These are phyloP conservation scores for Citrus mangshanensis DNA, from an alignment of 345 rosid genomes.

Conservation along the genomic window DNA sequence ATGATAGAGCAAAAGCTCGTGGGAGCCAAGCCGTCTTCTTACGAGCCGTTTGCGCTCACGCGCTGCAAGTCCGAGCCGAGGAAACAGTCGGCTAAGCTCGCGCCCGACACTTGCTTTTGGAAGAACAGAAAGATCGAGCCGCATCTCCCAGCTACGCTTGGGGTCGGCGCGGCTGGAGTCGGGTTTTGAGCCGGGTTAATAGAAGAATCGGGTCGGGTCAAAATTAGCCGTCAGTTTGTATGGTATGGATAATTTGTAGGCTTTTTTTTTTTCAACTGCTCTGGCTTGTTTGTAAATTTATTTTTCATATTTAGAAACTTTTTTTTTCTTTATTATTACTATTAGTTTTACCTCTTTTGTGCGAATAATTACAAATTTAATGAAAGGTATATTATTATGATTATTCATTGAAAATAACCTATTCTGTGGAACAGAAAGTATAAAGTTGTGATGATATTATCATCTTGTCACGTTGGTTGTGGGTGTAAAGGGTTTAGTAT, in stretches of 20 bases:
- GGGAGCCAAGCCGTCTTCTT: slow-evolving; percentile 39
- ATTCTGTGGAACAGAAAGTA: background rate
- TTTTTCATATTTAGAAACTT: background rate
- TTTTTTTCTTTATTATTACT: background rate
- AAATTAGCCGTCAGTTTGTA: slow-evolving; percentile 16
- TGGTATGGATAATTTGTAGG: slow-evolving; percentile 20
- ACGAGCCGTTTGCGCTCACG: slow-evolving; percentile 62
- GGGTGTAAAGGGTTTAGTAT: background rate
- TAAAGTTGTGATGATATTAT: background rate
- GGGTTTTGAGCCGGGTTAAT: slow-evolving; percentile 40
- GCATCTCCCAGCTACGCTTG: slow-evolving; percentile 51
- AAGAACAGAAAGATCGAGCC: slow-evolving; percentile 90
- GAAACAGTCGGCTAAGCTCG: slow-evolving; percentile 60
- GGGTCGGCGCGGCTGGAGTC: slow-evolving; percentile 76
- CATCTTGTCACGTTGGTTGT: background rate
- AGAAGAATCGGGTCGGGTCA: background rate
- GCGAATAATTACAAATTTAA: background rate
- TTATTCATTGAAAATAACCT: background rate
- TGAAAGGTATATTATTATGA: background rate
- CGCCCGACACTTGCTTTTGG: slow-evolving; percentile 81
- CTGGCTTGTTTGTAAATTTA: slow-evolving; percentile 22
- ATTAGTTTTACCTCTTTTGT: background rate
- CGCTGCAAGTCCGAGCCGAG: slow-evolving; percentile 97
- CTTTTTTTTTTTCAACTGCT: background rate
- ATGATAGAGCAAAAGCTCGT: slow-evolving; percentile 55